Conservation (phyloP, 2,329 filamentous ascomycete species). For the Capronia americana region DNA sequence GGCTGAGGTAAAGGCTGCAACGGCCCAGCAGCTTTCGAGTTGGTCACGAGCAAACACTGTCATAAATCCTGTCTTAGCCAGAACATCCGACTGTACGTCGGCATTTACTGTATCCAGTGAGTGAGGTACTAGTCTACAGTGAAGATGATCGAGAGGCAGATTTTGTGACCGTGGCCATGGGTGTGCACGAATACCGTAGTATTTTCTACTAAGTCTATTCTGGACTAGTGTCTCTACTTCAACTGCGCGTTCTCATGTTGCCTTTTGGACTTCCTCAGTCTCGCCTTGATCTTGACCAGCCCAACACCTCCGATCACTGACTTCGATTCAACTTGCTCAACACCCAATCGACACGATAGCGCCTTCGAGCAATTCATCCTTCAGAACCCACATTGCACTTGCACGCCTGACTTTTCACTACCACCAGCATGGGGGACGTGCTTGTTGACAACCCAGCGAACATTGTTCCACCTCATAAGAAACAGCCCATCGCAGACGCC, state of each 20-base stretch:
- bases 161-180: not conserved
- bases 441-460: slow-evolving; percentile 81
- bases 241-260: slow-evolving; percentile 6
- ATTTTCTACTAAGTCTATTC: not conserved
- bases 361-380: not conserved
- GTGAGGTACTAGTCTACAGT: not conserved
- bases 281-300: not conserved
- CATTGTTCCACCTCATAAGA: slow-evolving; percentile 78
- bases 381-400: not conserved
- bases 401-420: not conserved
- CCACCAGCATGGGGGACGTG: slow-evolving; percentile 77
- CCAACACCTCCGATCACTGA: not conserved
- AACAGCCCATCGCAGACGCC: slow-evolving; percentile 73
- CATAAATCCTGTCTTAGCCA: not conserved
- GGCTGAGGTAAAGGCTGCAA: not conserved
- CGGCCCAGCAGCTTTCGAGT: not conserved
- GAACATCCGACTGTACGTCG: not conserved
- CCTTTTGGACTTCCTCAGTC: not conserved
- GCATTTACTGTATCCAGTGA: not conserved
- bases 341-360: not conserved
- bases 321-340: not conserved
- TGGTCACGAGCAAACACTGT: not conserved
- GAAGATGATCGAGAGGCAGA: not conserved
- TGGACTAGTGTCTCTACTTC: not conserved
- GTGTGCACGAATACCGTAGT: too few relatives aligned